Percentiles rank a stretch among this genome's conserved stretches.
Evolutionary conservation across 192 early-diverging fungal species (phyloP).

Genomic region (Coemansia sp.): DNA sequence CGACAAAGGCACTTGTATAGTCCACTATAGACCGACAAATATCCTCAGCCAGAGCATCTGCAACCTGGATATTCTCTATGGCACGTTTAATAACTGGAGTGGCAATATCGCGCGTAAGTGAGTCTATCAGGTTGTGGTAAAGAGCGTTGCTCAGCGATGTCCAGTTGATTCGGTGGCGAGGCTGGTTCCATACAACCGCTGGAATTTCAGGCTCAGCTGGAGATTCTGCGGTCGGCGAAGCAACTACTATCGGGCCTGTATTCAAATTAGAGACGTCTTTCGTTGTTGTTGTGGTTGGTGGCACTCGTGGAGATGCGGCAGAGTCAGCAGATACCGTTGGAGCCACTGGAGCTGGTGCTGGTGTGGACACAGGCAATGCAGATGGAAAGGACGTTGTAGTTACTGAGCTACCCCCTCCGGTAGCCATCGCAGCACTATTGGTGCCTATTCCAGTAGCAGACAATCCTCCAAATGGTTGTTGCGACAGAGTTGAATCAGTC

Average conservation of each 20-base stretch:
- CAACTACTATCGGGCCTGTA: neutral
- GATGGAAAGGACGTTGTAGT: neutral
- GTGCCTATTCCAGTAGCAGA: no score
- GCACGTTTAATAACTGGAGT: conserved; percentile 5
- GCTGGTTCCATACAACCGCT: conserved; percentile 38
- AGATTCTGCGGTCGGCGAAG: no score
- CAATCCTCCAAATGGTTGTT: no score
- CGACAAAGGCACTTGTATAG: conserved; percentile 43
- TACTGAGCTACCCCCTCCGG: neutral
- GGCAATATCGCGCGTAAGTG: conserved; percentile 20
- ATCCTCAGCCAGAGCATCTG: conserved; percentile 22
- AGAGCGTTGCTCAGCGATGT: conserved; percentile 38
- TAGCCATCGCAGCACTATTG: no score
- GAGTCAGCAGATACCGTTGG: neutral
- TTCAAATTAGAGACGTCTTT: neutral
- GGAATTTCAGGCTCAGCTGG: neutral
- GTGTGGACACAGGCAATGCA: neutral
- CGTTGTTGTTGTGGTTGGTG: neutral
- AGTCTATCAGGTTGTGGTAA: conserved; percentile 32
- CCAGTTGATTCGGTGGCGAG: conserved; percentile 45
- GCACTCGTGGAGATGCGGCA: neutral
- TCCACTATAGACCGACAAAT: conserved; percentile 31
- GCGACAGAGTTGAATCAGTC: no score
- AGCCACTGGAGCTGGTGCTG: neutral
- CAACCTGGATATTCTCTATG: conserved; percentile 6